These are phyloP conservation scores for Pseudopyrenochaeta lycopersici DNA, from an alignment of 2,329 filamentous ascomycete species.

Conservation along the genomic window DNA sequence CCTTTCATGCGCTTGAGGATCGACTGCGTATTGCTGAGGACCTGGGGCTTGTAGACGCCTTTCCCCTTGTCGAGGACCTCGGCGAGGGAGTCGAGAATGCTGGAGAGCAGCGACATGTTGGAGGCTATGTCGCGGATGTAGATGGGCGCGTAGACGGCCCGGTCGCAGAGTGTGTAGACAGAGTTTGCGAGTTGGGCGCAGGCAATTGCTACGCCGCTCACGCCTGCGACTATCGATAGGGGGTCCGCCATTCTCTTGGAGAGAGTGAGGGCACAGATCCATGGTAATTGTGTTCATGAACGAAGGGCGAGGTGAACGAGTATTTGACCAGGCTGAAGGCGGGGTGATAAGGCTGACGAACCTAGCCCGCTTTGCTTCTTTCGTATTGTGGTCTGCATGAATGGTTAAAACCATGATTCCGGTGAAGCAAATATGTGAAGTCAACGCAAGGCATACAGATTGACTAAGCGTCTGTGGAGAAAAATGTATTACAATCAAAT, in stretches of 20 bases:
- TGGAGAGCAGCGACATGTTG: constrained; percentile 4
- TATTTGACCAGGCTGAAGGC: no score
- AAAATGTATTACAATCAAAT: no score
- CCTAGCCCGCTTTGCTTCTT: no score
- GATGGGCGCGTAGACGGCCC: background rate
- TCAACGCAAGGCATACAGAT: no score
- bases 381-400: no score
- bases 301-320: no score
- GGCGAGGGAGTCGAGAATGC: constrained; percentile 1
- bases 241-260: constrained; percentile 2
- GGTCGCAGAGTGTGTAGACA: constrained; percentile 3
- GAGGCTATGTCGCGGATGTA: background rate
- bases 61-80: constrained; percentile 2
- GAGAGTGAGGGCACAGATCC: no score
- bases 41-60: constrained; percentile 1
- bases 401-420: no score
- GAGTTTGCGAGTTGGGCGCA: constrained; percentile 5
- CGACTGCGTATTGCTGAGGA: constrained; percentile 1
- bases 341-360: no score
- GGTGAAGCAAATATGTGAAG: no score
- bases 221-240: constrained; percentile 1
- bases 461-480: no score
- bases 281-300: no score
- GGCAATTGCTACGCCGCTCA: constrained; percentile 4
- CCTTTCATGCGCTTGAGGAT: constrained; percentile 1